phyloP scores from a whole-genome alignment of 768 basidiomycete genomes.

The Suillus ampliporus region DNA sequence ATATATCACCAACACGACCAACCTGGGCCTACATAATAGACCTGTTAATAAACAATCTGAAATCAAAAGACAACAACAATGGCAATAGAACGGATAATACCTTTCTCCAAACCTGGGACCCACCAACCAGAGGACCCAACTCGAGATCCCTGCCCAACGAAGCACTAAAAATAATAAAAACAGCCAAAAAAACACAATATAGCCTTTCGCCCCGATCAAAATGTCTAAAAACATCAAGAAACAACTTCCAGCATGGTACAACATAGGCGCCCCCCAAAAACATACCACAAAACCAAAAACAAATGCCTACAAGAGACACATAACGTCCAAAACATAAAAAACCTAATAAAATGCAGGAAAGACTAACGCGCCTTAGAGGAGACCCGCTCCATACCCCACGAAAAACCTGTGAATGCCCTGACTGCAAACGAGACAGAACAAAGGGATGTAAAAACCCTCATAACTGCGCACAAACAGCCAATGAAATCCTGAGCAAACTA shows the following conservation, averaged over 20 bases:
- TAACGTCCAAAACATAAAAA: background rate
- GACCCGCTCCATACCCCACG: no score
- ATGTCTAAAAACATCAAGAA: background rate
- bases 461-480: background rate
- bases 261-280: background rate
- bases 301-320: constrained; percentile 18
- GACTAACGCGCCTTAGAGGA: no score
- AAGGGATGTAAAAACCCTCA: background rate
- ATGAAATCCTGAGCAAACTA: background rate
- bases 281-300: background rate
- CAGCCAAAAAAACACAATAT: constrained; percentile 10
- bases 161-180: background rate
- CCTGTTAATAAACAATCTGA: background rate
- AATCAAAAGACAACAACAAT: background rate
- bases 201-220: background rate
- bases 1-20: background rate
- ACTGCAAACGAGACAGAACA: no score
- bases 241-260: constrained; percentile 18
- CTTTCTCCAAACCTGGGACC: constrained; percentile 7
- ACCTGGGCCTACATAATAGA: background rate
- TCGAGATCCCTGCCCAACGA: background rate
- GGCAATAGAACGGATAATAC: constrained; percentile 3
- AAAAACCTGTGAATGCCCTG: background rate
- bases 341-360: no score
- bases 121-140: background rate